Base-by-base conservation (phyloP, 2,329 filamentous ascomycete genomes). In the Ophiostoma tasmaniense region DNA sequence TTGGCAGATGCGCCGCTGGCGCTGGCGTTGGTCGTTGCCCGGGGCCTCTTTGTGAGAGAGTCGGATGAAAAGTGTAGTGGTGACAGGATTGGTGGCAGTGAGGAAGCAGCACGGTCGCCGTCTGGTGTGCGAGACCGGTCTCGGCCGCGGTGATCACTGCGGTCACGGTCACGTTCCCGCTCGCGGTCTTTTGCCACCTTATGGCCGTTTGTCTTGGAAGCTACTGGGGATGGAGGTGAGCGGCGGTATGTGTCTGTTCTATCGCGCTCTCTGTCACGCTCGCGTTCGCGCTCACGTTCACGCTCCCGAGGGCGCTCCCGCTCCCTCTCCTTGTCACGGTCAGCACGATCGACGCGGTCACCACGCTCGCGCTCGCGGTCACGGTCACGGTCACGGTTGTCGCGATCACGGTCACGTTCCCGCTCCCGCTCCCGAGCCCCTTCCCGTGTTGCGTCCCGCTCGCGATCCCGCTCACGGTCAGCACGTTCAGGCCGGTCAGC, bases 41-140 rank as follows among this genome's bases (percentile, higher is more conserved):
- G 67, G 1, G 67, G 50, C n/a, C 66, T 61, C 33, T 71, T 69
- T 4, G 59, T 17, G 17, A 69, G 67, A 39, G 73, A 73, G 69
- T 77, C 76, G 78, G 61, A 64, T 17, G 61, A 79, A 13, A 85
- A 77, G 45, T 80, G 81, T 0, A 85, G 76, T 0, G 85, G 85
- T 0, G 85, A 87, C 17, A 87, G 74, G 37, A 87, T 73, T 2
- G 81, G 82, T 10, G 85, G 85, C 7, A 87, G 78, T 30, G 77
- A 76, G 33, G 79, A 72, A 71, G 80, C 82, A 1, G 75, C 75
- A 5, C 73, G 73, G 25, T 82, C 80, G 28, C 25, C 74, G 66
- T 73, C 81, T 81, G 70, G 73, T 78, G 14, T 81, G 77, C 6
- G 62, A 33, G 67, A 66, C 42, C 67, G 64, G 8, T 67, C 45